Conservation (phyloP, 768 basidiomycete species). For the button mushroom (Agaricus bisporus) region DNA sequence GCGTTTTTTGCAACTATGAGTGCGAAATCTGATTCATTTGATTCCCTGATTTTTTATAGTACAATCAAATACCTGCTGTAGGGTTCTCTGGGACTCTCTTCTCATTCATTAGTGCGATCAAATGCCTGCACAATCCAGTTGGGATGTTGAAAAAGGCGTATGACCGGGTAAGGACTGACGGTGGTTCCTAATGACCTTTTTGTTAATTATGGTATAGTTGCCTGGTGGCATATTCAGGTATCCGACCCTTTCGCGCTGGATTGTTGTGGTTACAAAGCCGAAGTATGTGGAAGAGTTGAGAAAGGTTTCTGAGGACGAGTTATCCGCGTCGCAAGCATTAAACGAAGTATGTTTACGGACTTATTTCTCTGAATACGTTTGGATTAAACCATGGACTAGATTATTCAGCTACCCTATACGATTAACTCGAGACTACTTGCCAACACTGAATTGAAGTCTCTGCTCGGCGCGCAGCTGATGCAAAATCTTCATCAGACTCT, state of each 20-base stretch:
- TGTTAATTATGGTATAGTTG: conserved; percentile 11
- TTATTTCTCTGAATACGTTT: no score
- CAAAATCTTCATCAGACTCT: neutral
- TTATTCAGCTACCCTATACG: neutral
- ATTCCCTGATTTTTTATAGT: neutral
- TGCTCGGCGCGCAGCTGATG: conserved; percentile 6
- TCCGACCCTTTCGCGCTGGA: conserved; percentile 24
- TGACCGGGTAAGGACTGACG: neutral
- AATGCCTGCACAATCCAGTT: neutral
- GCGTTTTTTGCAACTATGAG: no score
- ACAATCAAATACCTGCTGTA: conserved; percentile 1
- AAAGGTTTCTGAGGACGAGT: conserved; percentile 28
- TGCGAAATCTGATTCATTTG: no score
- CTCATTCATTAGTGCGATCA: conserved; percentile 1
- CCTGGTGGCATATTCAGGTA: conserved; percentile 20
- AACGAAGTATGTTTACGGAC: conserved; percentile 23
- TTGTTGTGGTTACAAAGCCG: conserved; percentile 27
- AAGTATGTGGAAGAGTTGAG: conserved; percentile 32
- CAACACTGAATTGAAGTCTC: conserved; percentile 1
- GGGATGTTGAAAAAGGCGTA: neutral
- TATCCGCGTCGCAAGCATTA: conserved; percentile 26
- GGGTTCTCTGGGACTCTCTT: conserved; percentile 3
- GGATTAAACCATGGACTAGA: neutral
- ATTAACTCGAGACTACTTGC: conserved; percentile 1
- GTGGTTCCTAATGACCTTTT: neutral